These are phyloP conservation scores for Kluyveromyces dobzhanskii DNA, from an alignment of 805 yeast genomes.

Conservation along the genomic window DNA sequence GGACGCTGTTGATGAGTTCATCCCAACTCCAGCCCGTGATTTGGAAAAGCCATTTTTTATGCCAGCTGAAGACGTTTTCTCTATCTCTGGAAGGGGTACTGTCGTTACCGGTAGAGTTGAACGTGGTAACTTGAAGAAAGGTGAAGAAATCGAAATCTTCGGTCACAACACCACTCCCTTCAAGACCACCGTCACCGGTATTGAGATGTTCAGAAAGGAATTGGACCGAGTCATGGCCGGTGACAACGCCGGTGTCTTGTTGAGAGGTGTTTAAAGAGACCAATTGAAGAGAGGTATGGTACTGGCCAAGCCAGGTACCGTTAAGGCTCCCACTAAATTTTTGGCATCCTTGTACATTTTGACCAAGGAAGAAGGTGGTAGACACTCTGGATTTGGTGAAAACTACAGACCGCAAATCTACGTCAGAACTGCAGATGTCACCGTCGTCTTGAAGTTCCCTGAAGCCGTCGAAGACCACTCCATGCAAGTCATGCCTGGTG, in stretches of 20 bases:
- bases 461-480: constrained; percentile 73
- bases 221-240: constrained; percentile 97
- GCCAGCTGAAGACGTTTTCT: constrained; percentile 96
- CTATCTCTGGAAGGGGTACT: constrained; percentile 99
- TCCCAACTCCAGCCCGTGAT: constrained; percentile 96
- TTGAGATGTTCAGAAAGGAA: constrained; percentile 99
- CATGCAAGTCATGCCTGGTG: constrained; percentile 94
- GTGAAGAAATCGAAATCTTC: constrained; percentile 96
- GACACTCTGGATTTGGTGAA: constrained; percentile 95
- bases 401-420: constrained; percentile 98
- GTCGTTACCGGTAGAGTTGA: constrained; percentile 99
- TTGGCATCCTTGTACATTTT: constrained; percentile 88
- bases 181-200: constrained; percentile 95
- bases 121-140: constrained; percentile 95
- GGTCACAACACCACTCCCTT: constrained; percentile 81
- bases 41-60: constrained; percentile 92
- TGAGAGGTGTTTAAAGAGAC: constrained; percentile 98
- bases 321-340: constrained; percentile 88
- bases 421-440: constrained; percentile 93
- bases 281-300: constrained; percentile 97
- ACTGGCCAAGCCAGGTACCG: constrained; percentile 83
- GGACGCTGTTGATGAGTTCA: constrained; percentile 86
- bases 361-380: constrained; percentile 98
- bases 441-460: constrained; percentile 87
- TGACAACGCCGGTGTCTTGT: constrained; percentile 95